Evolutionary conservation across 192 early-diverging fungal genomes (phyloP).

Genomic region (Pecoramyces ruminantium): DNA sequence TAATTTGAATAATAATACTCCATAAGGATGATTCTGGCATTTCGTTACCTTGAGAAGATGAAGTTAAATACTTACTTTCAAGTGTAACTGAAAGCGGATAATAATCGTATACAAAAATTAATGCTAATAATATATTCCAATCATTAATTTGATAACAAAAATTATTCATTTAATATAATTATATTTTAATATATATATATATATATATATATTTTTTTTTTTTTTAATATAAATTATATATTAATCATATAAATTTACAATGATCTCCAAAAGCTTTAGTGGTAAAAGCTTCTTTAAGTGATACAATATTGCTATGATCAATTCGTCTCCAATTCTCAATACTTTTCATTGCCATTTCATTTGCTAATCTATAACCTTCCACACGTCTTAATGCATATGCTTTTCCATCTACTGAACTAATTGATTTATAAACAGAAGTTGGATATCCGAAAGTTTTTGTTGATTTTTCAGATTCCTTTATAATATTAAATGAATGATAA

Average conservation of each 20-base stretch:
- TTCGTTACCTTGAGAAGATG: constrained; percentile 4
- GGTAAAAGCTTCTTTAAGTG: constrained; percentile 83
- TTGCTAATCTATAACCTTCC: constrained; percentile 50
- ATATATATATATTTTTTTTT: too few relatives aligned
- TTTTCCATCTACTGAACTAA: constrained; percentile 65
- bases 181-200: too few relatives aligned
- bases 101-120: constrained; percentile 93
- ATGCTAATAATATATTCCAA: constrained; percentile 23
- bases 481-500: constrained; percentile 68
- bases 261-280: constrained; percentile 89
- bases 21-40: constrained; percentile 58
- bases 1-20: constrained; percentile 65
- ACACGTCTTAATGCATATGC: constrained; percentile 74
- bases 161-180: too few relatives aligned
- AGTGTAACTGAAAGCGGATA: constrained; percentile 67
- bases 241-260: too few relatives aligned
- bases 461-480: constrained; percentile 33
- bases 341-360: constrained; percentile 62
- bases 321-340: constrained; percentile 76
- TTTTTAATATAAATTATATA: too few relatives aligned
- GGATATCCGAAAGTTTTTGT: constrained; percentile 47
- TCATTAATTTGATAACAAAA: not conserved
- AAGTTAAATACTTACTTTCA: constrained; percentile 44
- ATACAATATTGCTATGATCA: constrained; percentile 66
- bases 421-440: constrained; percentile 69